A percentile compares a stretch with the other conserved stretches of the same genome.
Evolutionary conservation across 2,329 filamentous ascomycete genomes (phyloP).

Genomic region (Colletotrichum acutatum): DNA sequence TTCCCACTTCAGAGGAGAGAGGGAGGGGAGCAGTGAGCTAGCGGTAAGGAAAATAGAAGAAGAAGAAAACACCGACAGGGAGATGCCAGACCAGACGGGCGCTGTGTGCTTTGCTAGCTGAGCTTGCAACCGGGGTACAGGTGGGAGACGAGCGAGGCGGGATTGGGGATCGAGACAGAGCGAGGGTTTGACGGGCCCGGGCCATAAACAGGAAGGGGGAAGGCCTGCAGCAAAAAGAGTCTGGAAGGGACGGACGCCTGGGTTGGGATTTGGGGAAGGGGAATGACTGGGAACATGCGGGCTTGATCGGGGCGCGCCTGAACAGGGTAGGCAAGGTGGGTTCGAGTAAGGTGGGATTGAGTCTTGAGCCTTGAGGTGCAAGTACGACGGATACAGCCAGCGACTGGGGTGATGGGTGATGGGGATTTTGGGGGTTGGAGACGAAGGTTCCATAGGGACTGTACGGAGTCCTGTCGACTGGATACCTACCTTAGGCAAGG

Average conservation of each 20-base stretch:
- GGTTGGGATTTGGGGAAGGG: background rate
- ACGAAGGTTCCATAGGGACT: background rate
- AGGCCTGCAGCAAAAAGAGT: constrained; percentile 11
- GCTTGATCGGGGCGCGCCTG: background rate
- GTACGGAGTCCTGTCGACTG: too few relatives aligned
- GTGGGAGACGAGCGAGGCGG: background rate
- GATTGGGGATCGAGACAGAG: background rate
- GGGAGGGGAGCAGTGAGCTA: background rate
- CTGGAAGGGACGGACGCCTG: background rate
- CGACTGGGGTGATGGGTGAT: constrained; percentile 9
- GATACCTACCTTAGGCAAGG: too few relatives aligned
- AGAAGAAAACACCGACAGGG: background rate
- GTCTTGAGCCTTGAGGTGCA: background rate
- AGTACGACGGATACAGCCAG: background rate
- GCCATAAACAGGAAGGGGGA: constrained; percentile 17
- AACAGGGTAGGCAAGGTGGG: constrained; percentile 1
- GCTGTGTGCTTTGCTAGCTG: background rate
- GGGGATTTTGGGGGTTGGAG: background rate
- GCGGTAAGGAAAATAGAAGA: background rate
- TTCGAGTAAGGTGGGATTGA: background rate
- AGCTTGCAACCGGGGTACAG: background rate
- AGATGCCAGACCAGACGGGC: background rate
- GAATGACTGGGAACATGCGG: constrained; percentile 18
- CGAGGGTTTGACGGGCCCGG: background rate
- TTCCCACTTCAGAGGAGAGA: background rate